Percentiles rank a stretch among this genome's conserved stretches.
These are phyloP conservation scores for Bryoglossum gracile DNA, from an alignment of 495 filamentous ascomycete genomes.

Conservation along the genomic window DNA sequence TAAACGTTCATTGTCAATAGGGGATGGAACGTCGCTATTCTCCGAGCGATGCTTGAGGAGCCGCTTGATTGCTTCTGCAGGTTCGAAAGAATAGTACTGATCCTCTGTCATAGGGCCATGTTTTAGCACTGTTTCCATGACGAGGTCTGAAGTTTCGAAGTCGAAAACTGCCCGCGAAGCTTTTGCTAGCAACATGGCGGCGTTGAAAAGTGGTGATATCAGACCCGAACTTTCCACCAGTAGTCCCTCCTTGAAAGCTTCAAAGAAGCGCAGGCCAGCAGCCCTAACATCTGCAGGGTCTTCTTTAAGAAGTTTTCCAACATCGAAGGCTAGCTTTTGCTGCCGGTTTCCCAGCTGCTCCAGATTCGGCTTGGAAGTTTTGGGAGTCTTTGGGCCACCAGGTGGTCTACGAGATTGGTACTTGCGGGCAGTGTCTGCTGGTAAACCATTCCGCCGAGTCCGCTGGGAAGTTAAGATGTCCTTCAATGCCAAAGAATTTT, in stretches of 20 bases:
- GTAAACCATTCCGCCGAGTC: neutral
- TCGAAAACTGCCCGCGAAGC: constrained; percentile 26
- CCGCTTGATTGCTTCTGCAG: constrained; percentile 26
- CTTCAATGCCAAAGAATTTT: neutral
- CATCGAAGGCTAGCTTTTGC: constrained; percentile 9
- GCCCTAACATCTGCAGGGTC: constrained; percentile 3
- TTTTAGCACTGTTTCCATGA: constrained; percentile 24
- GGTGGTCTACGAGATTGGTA: neutral
- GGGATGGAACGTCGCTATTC: neutral
- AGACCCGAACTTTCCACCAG: constrained; percentile 5
- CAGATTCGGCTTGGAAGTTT: neutral
- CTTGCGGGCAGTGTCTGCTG: neutral
- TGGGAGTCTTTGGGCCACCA: neutral
- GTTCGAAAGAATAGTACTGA: constrained; percentile 29
- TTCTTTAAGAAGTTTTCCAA: constrained; percentile 10
- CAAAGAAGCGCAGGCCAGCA: constrained; percentile 13
- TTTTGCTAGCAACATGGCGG: constrained; percentile 31
- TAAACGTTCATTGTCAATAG: constrained; percentile 9
- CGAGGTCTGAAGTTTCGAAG: constrained; percentile 26
- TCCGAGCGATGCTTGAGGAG: constrained; percentile 3
- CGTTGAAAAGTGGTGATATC: constrained; percentile 18
- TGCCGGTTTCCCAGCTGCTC: constrained; percentile 13
- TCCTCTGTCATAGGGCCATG: constrained; percentile 29
- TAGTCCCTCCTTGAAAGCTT: constrained; percentile 20
- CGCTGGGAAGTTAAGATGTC: no score